These are phyloP conservation scores for Luzula sylvatica DNA, from an alignment of 176 grass and related monocot genomes.

Conservation along the genomic window DNA sequence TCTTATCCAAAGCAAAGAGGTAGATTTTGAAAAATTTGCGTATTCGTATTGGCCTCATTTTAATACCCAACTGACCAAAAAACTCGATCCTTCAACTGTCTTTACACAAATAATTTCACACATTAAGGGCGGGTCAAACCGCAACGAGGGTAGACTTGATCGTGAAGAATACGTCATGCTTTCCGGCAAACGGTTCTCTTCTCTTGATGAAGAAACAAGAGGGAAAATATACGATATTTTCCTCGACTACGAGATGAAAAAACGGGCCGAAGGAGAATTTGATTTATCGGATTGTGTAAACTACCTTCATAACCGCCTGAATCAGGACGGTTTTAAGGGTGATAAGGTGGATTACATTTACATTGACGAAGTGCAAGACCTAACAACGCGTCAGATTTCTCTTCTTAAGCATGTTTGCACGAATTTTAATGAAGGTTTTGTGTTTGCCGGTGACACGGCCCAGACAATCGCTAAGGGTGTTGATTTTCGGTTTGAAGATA, in stretches of 20 bases:
- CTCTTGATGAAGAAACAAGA: constrained; percentile 33
- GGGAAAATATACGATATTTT: constrained; percentile 69
- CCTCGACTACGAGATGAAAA: constrained; percentile 61
- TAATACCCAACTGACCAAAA: constrained; percentile 47
- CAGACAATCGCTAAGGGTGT: constrained; percentile 83
- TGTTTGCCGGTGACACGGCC: constrained; percentile 87
- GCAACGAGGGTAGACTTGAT: constrained; percentile 13
- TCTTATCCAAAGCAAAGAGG: constrained; percentile 64
- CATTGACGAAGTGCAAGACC: constrained; percentile 92
- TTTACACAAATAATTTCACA: constrained; percentile 93
- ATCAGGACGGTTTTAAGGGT: constrained; percentile 34
- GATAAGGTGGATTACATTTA: constrained; percentile 60
- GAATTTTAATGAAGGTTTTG: constrained; percentile 68
- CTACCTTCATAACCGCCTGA: constrained; percentile 30
- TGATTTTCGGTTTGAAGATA: constrained; percentile 87
- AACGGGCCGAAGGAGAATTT: constrained; percentile 40
- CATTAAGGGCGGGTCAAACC: constrained; percentile 48
- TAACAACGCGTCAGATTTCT: constrained; percentile 65
- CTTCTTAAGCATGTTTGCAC: constrained; percentile 66
- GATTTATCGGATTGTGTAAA: constrained; percentile 86
- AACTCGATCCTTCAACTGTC: constrained; percentile 60
- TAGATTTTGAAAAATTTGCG: constrained; percentile 66
- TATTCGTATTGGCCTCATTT: constrained; percentile 70
- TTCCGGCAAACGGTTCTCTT: constrained; percentile 54
- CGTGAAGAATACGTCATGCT: constrained; percentile 52